A percentile compares a stretch with the other conserved stretches of the same genome.
Conservation (phyloP, 2,329 filamentous ascomycete species). For the Ustulina deusta region DNA sequence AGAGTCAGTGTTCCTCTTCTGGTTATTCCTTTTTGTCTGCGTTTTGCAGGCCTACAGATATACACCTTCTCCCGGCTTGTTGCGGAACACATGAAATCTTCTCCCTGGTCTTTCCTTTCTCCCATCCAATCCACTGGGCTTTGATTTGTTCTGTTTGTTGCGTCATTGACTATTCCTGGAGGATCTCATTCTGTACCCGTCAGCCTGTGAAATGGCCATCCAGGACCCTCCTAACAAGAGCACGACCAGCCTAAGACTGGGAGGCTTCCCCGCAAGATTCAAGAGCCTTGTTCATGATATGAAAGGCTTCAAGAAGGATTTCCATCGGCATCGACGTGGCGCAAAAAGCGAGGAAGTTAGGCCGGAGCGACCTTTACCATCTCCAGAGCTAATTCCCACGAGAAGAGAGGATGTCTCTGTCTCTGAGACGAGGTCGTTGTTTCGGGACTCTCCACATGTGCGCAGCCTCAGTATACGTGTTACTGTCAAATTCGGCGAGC, state of each 20-base stretch:
- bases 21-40: conserved; percentile 4
- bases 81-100: background rate
- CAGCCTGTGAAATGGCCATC: conserved; percentile 33
- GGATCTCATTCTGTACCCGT: conserved; percentile 27
- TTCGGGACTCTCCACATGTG: conserved; percentile 38
- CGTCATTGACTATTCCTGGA: conserved; percentile 4
- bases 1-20: too few species aligned
- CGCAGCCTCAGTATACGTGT: conserved; percentile 57
- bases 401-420: conserved; percentile 4
- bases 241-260: conserved; percentile 40
- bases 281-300: conserved; percentile 48
- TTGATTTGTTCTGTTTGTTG: conserved; percentile 13
- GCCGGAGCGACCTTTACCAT: conserved; percentile 25
- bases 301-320: conserved; percentile 41
- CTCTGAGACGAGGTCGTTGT: conserved; percentile 36
- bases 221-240: conserved; percentile 36
- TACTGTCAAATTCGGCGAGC: conserved; percentile 60
- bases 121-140: background rate
- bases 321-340: conserved; percentile 39
- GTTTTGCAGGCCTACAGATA: background rate
- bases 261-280: conserved; percentile 43
- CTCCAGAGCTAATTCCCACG: conserved; percentile 25
- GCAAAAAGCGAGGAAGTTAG: conserved; percentile 36
- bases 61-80: background rate
- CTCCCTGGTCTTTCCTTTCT: background rate